These are phyloP conservation scores for Stenocarpella maydis DNA, from an alignment of 2,329 filamentous ascomycete genomes.

Conservation along the genomic window DNA sequence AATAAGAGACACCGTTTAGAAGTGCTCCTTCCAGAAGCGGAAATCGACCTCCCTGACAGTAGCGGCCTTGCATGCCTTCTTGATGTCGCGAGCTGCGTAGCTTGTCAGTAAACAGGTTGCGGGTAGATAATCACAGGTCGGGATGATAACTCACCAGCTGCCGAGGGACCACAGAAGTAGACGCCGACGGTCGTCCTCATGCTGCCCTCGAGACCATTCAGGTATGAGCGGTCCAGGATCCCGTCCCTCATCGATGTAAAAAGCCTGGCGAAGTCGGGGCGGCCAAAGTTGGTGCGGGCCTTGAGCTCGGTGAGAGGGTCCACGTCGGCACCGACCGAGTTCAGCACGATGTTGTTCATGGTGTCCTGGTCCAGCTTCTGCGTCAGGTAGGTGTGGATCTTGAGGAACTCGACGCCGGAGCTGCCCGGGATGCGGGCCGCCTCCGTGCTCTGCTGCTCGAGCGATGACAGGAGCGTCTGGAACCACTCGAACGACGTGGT, in stretches of 20 bases:
- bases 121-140: not conserved
- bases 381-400: constrained; percentile 97
- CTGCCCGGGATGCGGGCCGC: constrained; percentile 73
- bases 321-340: constrained; percentile 85
- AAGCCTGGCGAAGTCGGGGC: constrained; percentile 85
- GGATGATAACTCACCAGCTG: constrained; percentile 60
- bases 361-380: constrained; percentile 92
- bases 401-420: constrained; percentile 83
- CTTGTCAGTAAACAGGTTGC: constrained; percentile 45
- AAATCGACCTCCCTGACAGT: constrained; percentile 85
- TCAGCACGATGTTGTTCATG: constrained; percentile 95
- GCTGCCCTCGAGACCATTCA: constrained; percentile 80
- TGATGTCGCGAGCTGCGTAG: constrained; percentile 80
- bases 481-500: constrained; percentile 99
- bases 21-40: constrained; percentile 99
- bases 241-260: constrained; percentile 88
- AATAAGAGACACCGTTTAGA: constrained; percentile 50
- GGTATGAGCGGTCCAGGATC: constrained; percentile 84
- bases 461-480: constrained; percentile 88
- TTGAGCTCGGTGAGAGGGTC: constrained; percentile 94
- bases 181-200: constrained; percentile 89
- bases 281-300: constrained; percentile 90
- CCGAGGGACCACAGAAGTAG: constrained; percentile 94
- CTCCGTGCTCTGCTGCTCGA: constrained; percentile 84
- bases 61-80: constrained; percentile 77